phyloP scores from a whole-genome alignment of 139 green algal species.

The Eudorina sp. region DNA sequence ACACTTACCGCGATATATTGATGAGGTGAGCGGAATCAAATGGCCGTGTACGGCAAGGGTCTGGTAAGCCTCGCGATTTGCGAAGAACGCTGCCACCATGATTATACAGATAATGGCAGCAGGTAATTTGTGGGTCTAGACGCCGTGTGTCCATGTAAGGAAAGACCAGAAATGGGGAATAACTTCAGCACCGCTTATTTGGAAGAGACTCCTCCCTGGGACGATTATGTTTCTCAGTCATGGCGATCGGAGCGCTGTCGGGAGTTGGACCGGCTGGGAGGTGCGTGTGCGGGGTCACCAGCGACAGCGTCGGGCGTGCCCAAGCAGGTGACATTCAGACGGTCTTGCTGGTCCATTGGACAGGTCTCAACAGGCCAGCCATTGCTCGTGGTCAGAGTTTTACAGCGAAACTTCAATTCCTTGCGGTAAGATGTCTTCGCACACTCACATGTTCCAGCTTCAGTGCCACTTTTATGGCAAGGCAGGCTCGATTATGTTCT shows the following conservation, averaged over 20 bases:
- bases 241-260: background rate
- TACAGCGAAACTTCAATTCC: slow-evolving; percentile 23
- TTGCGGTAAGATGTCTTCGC: slow-evolving; percentile 34
- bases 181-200: background rate
- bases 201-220: slow-evolving; percentile 3
- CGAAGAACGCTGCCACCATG: too few relatives aligned
- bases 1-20: too few relatives aligned
- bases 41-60: too few relatives aligned
- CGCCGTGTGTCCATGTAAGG: background rate
- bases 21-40: too few relatives aligned
- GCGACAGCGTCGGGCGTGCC: background rate
- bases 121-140: background rate
- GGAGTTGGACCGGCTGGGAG: slow-evolving; percentile 35
- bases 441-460: background rate
- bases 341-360: background rate
- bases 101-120: too few relatives aligned
- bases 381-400: slow-evolving; percentile 37
- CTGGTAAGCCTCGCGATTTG: too few relatives aligned
- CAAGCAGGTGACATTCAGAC: background rate
- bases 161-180: slow-evolving; percentile 18
- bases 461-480: background rate
- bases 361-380: slow-evolving; percentile 32
- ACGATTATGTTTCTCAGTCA: background rate
- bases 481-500: background rate
- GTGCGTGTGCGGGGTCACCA: background rate